Evolutionary conservation across 2,329 filamentous ascomycete genomes (phyloP).

Genomic region (Sporothrix euskadiensis): DNA sequence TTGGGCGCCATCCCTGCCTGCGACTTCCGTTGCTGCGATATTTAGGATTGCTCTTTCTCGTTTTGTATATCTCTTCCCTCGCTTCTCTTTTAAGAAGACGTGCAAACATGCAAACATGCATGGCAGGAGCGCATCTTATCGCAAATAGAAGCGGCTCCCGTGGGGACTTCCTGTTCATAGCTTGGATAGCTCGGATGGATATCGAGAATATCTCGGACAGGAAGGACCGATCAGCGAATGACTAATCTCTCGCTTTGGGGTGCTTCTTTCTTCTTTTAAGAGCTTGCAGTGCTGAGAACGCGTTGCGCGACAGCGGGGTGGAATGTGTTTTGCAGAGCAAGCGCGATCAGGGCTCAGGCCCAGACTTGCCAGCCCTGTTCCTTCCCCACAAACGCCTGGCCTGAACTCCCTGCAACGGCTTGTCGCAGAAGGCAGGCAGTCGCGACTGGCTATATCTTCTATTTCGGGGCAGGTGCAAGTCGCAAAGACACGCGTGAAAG

Average conservation of each 20-base stretch:
- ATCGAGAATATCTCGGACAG: not conserved
- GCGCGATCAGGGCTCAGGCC: conserved; percentile 19
- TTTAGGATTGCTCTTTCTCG: not conserved
- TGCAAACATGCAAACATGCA: not conserved
- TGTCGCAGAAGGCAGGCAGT: conserved; percentile 18
- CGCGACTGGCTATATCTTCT: not conserved
- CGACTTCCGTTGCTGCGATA: conserved; percentile 26
- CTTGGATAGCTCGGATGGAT: not conserved
- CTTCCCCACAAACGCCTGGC: conserved; percentile 22
- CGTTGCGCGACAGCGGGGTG: conserved; percentile 7
- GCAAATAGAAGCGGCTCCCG: not conserved
- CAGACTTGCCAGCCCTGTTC: conserved; percentile 1
- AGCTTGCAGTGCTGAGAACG: conserved; percentile 6
- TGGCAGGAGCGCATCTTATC: not conserved
- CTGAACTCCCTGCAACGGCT: conserved; percentile 9
- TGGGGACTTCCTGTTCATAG: not conserved
- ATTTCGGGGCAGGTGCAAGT: not conserved
- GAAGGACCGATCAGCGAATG: not conserved
- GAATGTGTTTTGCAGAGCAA: not conserved
- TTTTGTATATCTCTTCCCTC: not conserved
- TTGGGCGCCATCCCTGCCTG: conserved; percentile 7
- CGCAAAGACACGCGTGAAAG: conserved; percentile 4
- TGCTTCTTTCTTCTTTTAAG: not conserved
- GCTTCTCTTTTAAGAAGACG: not conserved
- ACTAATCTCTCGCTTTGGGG: not conserved